A percentile compares a stretch with the other conserved stretches of the same genome.
Conservation (phyloP, 768 basidiomycete genomes). For the Galerina marginata region DNA sequence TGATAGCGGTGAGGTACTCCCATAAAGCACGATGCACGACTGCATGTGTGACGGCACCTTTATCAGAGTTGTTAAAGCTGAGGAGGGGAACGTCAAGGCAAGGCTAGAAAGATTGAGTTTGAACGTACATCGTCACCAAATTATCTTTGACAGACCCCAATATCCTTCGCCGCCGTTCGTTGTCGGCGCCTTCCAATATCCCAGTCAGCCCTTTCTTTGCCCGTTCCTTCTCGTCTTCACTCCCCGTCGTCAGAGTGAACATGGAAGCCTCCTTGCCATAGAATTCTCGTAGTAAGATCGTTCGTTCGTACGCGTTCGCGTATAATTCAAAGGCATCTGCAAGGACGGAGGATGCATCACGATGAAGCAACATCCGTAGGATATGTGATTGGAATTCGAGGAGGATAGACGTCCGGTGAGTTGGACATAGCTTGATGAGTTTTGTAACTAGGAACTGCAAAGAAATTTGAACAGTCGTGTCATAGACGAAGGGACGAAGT, state of each 20-base stretch:
- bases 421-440: slow-evolving; percentile 75
- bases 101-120: background rate
- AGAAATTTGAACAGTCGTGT: background rate
- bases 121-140: slow-evolving; percentile 71
- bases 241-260: slow-evolving; percentile 62
- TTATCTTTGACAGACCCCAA: slow-evolving; percentile 75
- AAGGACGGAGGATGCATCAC: slow-evolving; percentile 82
- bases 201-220: slow-evolving; percentile 72
- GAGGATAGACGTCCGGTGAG: slow-evolving; percentile 77
- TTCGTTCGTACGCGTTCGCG: slow-evolving; percentile 83
- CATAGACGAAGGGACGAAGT: background rate
- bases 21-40: slow-evolving; percentile 87
- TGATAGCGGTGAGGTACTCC: slow-evolving; percentile 80
- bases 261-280: slow-evolving; percentile 88
- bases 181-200: slow-evolving; percentile 66
- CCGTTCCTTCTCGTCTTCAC: slow-evolving; percentile 64
- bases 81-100: slow-evolving; percentile 1
- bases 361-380: slow-evolving; percentile 79
- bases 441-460: slow-evolving; percentile 80
- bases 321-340: slow-evolving; percentile 91
- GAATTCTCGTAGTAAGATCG: slow-evolving; percentile 82
- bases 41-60: slow-evolving; percentile 85
- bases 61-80: slow-evolving; percentile 92
- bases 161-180: slow-evolving; percentile 69
- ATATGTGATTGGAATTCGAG: slow-evolving; percentile 80